Base-by-base conservation (phyloP, 768 basidiomycete species). In the Lactarius hatsudake region DNA sequence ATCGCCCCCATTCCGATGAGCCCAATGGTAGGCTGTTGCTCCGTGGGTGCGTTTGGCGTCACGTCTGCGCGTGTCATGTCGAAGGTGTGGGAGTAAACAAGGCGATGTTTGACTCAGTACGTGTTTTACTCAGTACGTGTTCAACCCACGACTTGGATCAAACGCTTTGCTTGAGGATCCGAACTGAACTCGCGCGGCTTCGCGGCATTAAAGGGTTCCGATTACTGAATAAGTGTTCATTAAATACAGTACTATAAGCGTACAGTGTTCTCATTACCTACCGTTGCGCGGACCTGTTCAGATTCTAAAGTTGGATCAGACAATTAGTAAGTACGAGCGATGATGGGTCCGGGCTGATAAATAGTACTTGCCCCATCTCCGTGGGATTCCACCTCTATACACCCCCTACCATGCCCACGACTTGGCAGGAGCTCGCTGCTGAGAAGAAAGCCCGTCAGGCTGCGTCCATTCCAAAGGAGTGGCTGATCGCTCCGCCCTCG, bases 1-100 rank as follows among this genome's bases (percentile, higher is more conserved):
- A 98, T 98, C 59, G 91, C 92, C 0, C 96, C 96, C 95, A 98
- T 97, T 2, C 96, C 96, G 68, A 97, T 97, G 61, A 97, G 80
- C 2, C 96, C 96, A 45, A 98, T 91, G 0, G 84, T 82, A 7
- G 93, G 92, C 71, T 94, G 93, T 30, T 80, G 75, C 6, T 81
- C 78, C 1, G 74, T 23, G 6, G 83, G 81, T 10, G 76, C 72
- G 12, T 74, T 73, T 23, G 77, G 77, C 8, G 76, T 76, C 12
- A 76, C 74, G 40, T 77, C 70, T 43, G 61, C 48, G 18, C 54
- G 32, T 26, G 62, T 60, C 70, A 71, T 71, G 36, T 28, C 36
- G 58, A 30, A 10, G 58, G 5, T 36, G 23, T 20, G 40, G 45
- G 13, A 18, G 13, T 1, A 40, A 28, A 20, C 20, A 34, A 9